phyloP scores from a whole-genome alignment of 176 grass and related monocot genomes.

The Triticum timopheevii region DNA sequence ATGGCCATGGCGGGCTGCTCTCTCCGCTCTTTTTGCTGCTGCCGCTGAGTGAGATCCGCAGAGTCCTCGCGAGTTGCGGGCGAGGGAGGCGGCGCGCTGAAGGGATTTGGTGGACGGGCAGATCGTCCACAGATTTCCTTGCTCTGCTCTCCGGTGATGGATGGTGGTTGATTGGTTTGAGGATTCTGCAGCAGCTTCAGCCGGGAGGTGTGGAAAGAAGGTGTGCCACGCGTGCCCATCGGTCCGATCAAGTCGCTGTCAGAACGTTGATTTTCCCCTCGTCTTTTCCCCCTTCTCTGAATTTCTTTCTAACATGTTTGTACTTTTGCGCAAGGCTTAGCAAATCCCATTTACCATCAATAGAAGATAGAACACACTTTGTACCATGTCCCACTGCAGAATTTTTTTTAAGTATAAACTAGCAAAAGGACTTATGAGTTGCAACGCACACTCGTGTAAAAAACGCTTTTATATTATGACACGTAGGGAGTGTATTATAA shows the following conservation, averaged over 20 bases:
- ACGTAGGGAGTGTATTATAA: too few species aligned
- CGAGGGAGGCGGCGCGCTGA: not conserved
- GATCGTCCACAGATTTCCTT: conserved; percentile 6
- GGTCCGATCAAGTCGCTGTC: too few species aligned
- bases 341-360: not conserved
- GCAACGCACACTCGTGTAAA: too few species aligned
- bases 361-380: not conserved
- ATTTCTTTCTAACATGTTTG: not conserved
- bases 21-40: not conserved
- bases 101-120: not conserved
- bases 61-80: too few species aligned
- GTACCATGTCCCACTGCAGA: not conserved
- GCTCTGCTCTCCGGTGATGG: not conserved
- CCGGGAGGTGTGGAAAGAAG: conserved; percentile 13
- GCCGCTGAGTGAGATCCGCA: conserved; percentile 13
- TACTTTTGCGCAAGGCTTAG: not conserved
- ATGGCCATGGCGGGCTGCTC: conserved; percentile 52
- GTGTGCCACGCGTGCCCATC: conserved; percentile 17
- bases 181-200: not conserved
- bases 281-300: too few species aligned
- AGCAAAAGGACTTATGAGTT: too few species aligned
- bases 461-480: too few species aligned
- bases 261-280: too few species aligned
- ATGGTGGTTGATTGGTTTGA: not conserved
- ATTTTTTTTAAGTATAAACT: too few species aligned